Evolutionary conservation across 495 filamentous ascomycete genomes (phyloP).

Genomic region (Cryomyces minteri): DNA sequence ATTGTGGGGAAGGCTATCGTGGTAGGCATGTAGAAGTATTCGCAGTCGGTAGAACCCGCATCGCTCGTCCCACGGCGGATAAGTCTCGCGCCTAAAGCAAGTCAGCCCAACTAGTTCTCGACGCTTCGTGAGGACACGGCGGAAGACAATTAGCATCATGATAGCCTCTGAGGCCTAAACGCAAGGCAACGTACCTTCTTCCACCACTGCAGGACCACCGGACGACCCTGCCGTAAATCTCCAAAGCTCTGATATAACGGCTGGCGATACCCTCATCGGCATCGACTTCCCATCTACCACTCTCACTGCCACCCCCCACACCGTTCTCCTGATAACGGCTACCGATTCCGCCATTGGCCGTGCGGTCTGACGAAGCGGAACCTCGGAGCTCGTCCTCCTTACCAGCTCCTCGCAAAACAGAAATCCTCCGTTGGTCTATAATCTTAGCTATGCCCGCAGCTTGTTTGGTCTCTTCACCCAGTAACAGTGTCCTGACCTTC

Average conservation of each 20-base stretch:
- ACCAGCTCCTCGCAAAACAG: neutral
- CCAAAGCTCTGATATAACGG: constrained; percentile 57
- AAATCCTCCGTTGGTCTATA: constrained; percentile 7
- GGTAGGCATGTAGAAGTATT: constrained; percentile 42
- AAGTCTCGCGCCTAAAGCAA: constrained; percentile 16
- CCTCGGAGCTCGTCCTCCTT: neutral
- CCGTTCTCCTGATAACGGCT: constrained; percentile 13
- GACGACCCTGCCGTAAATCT: constrained; percentile 62
- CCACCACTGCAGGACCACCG: constrained; percentile 61
- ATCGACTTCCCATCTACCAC: constrained; percentile 37
- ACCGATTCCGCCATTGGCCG: constrained; percentile 27
- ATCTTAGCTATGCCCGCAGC: constrained; percentile 8
- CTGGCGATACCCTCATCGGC: constrained; percentile 52
- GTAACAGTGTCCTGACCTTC: constrained; percentile 30
- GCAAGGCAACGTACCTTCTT: constrained; percentile 25
- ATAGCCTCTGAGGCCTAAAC: too few relatives aligned
- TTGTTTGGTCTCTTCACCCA: constrained; percentile 13
- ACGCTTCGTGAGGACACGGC: too few relatives aligned
- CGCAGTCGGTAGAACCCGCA: constrained; percentile 34
- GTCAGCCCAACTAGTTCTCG: too few relatives aligned
- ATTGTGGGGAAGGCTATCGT: constrained; percentile 45
- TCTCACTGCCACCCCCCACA: constrained; percentile 10
- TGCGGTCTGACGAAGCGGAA: neutral
- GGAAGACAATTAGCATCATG: too few relatives aligned
- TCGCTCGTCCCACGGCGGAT: constrained; percentile 17